Percentiles rank a stretch among this genome's conserved stretches.
Conservation (phyloP, 768 basidiomycete species). For the Tylopilus felleus region DNA sequence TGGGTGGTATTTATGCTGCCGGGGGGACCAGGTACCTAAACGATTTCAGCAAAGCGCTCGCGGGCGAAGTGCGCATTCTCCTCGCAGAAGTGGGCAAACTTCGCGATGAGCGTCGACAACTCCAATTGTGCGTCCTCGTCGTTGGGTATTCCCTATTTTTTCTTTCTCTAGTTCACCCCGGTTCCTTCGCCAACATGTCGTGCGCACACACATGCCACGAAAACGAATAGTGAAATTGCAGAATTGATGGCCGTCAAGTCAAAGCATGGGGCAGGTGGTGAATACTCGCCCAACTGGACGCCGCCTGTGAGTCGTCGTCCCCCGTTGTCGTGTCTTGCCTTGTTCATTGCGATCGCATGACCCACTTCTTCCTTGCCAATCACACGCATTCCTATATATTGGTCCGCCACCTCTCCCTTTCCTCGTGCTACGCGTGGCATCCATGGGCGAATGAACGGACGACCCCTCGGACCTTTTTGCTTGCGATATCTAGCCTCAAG, state of each 20-base stretch:
- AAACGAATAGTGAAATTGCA: slow-evolving; percentile 64
- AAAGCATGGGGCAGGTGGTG: slow-evolving; percentile 77
- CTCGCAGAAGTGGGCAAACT: slow-evolving; percentile 60
- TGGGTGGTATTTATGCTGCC: background rate
- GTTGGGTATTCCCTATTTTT: background rate
- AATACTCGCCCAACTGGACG: slow-evolving; percentile 73
- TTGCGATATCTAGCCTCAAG: slow-evolving; percentile 27
- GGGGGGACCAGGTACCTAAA: slow-evolving; percentile 46
- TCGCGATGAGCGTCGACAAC: slow-evolving; percentile 52
- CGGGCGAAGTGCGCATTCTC: slow-evolving; percentile 58
- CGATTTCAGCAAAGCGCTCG: slow-evolving; percentile 62
- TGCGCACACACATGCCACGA: background rate
- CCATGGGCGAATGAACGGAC: background rate
- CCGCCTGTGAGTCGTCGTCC: slow-evolving; percentile 46
- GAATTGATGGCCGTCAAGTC: slow-evolving; percentile 81
- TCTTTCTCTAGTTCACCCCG: background rate
- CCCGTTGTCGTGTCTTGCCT: background rate
- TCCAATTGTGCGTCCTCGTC: slow-evolving; percentile 47
- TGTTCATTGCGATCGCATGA: background rate
- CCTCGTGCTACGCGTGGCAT: background rate
- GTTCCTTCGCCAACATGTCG: background rate
- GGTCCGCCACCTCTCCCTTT: background rate
- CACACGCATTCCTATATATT: background rate
- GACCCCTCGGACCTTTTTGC: background rate
- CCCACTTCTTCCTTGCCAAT: background rate